Evolutionary conservation across 441 rosid genomes (phyloP).

Genomic region (Cnidoscolus chayamansa): DNA sequence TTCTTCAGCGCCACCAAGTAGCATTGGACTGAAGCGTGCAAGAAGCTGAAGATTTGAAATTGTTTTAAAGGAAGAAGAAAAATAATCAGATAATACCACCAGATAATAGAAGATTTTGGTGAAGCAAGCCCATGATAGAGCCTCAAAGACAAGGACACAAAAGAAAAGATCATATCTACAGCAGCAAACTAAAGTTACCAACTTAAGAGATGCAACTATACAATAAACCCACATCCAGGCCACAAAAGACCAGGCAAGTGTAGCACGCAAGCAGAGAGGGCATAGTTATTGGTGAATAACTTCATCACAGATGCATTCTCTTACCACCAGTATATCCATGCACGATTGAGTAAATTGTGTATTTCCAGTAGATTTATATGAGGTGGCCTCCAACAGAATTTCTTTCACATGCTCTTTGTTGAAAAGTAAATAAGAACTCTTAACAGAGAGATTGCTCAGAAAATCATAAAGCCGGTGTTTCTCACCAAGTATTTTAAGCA

Average conservation of each 20-base stretch:
- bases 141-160: background rate
- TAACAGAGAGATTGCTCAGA: slow-evolving; percentile 71
- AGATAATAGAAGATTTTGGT: background rate
- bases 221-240: background rate
- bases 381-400: slow-evolving; percentile 61
- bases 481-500: slow-evolving; percentile 89
- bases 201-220: slow-evolving; percentile 3
- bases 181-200: background rate
- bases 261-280: background rate
- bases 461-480: slow-evolving; percentile 86
- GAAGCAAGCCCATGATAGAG: slow-evolving; percentile 10
- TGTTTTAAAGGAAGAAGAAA: slow-evolving; percentile 7
- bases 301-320: slow-evolving; percentile 18
- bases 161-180: background rate
- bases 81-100: background rate
- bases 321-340: slow-evolving; percentile 97
- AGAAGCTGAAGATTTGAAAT: slow-evolving; percentile 59
- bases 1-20: slow-evolving; percentile 82
- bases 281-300: background rate
- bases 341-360: slow-evolving; percentile 50
- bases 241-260: background rate
- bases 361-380: slow-evolving; percentile 65
- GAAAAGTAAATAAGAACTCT: slow-evolving; percentile 87
- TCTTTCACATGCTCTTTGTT: slow-evolving; percentile 91
- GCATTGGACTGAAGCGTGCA: slow-evolving; percentile 78